Evolutionary conservation across 2,329 filamentous ascomycete species (phyloP), one percentile per base, ranked within the genome.

Genomic region (Didymella sp.): DNA sequence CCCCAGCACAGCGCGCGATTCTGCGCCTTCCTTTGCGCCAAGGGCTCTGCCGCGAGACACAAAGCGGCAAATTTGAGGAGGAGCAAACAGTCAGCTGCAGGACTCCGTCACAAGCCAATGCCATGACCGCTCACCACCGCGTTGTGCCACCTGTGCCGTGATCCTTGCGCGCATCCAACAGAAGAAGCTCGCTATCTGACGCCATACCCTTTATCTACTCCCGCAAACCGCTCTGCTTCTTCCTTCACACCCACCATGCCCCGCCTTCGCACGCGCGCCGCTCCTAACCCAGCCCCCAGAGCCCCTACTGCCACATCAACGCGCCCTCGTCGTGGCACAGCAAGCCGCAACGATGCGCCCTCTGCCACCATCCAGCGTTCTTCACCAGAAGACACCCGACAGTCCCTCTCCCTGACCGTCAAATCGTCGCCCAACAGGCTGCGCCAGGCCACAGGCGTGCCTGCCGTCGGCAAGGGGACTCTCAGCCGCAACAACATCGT

Each of bases 341-440:
- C 72, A 44, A 71, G 72, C 55, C 71, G 71, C 63, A 42, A 48
- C 44, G 54, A 57, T 40, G 61, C 72, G 40, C 67, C 73, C 33
- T 67, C 71, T 28, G 64, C 75, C 9, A 73, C 74, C 45, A 74
- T 78, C 51, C 71, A 78, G 63, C 72, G 72, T 56, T 72, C 71
- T 44, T 74, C 77, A 41, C 77, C 78, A 56, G 74, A 78, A 48
- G 75, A 77, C 57, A 74, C 75, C 38, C 77, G 76, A 58, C 77
- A 77, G 57, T 80, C 78, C 47, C 77, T 82, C 53, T 75, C 78
- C 53, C 75, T 82, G 56, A 82, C 79, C 35, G 80, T 82, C 61
- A 82, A 82, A 59, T 79, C 80, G 13, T 78, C 79, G 2, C 80
- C 80, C 17, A 79, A 74, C 71, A 81, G 80, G 70, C 74, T 82